Evolutionary conservation across 345 rosid genomes (phyloP).

Genomic region (Arabidopsis thaliana): DNA sequence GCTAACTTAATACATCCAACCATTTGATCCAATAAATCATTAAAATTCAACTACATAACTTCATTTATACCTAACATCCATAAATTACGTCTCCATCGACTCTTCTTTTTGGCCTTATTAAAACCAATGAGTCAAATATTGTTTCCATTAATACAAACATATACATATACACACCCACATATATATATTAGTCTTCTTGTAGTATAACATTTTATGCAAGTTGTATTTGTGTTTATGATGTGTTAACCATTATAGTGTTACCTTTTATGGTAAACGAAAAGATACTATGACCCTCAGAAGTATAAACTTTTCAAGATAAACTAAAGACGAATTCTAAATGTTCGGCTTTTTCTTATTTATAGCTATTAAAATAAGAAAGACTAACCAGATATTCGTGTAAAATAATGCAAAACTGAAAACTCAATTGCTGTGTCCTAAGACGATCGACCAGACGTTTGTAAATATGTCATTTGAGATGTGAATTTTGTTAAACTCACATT

Average conservation of each 20-base stretch:
- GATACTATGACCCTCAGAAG: constrained; percentile 21
- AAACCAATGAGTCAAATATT: constrained; percentile 20
- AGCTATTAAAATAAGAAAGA: neutral
- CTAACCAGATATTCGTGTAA: neutral
- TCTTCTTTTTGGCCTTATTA: constrained; percentile 35
- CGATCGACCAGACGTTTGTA: too few species aligned
- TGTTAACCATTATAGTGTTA: constrained; percentile 34
- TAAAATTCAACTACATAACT: constrained; percentile 23
- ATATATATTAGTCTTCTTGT: constrained; percentile 18
- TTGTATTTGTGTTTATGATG: constrained; percentile 20
- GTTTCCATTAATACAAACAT: constrained; percentile 17
- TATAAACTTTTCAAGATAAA: constrained; percentile 20
- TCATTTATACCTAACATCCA: constrained; percentile 41
- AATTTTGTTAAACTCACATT: neutral
- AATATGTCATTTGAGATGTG: neutral
- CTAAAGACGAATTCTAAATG: constrained; percentile 3
- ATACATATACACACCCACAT: neutral
- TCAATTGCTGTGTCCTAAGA: neutral
- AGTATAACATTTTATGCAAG: constrained; percentile 19
- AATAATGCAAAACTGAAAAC: neutral
- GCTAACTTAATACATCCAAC: neutral
- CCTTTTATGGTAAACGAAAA: constrained; percentile 37
- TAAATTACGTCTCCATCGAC: constrained; percentile 40
- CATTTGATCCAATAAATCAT: constrained; percentile 6
- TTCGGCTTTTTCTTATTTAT: neutral